These are phyloP conservation scores for Yueomyces sinensis DNA, from an alignment of 805 yeast genomes.

Conservation along the genomic window DNA sequence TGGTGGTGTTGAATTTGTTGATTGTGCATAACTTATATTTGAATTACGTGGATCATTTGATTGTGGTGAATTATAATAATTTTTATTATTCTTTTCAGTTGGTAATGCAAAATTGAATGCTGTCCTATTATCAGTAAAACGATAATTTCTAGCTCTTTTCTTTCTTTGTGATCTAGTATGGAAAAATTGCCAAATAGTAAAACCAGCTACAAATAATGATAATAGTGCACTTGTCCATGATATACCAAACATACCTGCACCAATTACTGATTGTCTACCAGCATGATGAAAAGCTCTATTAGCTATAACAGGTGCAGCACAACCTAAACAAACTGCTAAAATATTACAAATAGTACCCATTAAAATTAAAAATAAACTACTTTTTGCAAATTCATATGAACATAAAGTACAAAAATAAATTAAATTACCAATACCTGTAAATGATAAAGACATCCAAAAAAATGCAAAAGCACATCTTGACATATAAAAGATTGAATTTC, in stretches of 20 bases:
- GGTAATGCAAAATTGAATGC: conserved; percentile 11
- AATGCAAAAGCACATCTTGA: conserved; percentile 56
- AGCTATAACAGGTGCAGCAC: conserved; percentile 70
- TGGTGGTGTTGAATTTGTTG: neutral
- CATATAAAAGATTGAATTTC: conserved; percentile 48
- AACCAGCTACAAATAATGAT: conserved; percentile 6
- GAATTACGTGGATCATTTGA: neutral
- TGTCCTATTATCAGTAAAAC: conserved; percentile 6
- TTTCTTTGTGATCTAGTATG: neutral
- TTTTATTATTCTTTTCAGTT: neutral
- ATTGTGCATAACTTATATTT: neutral
- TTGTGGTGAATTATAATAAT: neutral
- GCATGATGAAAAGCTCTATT: conserved; percentile 48
- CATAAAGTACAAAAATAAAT: conserved; percentile 42
- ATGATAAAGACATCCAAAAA: conserved; percentile 44
- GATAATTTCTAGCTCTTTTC: neutral
- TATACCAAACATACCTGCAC: conserved; percentile 46
- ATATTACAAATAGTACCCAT: conserved; percentile 41
- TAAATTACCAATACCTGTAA: conserved; percentile 49
- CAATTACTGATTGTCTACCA: conserved; percentile 34
- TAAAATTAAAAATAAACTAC: conserved; percentile 37
- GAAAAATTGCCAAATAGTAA: neutral
- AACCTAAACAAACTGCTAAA: conserved; percentile 56
- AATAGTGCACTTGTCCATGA: conserved; percentile 58
- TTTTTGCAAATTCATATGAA: conserved; percentile 40